Evolutionary conservation across 2,329 filamentous ascomycete genomes (phyloP), one percentile per base, ranked within the genome.

Genomic region (Fusarium nanum): DNA sequence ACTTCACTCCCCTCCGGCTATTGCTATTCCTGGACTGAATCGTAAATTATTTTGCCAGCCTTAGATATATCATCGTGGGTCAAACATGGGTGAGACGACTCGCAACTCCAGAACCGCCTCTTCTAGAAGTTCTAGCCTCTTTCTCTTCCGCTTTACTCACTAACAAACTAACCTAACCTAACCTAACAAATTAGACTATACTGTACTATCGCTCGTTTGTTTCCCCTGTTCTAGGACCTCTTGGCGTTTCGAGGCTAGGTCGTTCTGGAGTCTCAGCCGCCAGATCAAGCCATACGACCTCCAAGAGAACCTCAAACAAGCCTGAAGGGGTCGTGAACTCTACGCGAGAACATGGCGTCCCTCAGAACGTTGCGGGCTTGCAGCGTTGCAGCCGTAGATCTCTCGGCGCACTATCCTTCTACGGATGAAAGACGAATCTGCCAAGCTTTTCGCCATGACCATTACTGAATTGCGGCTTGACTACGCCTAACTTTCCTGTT

Each of bases 221-320:
- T 40, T 64, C 66, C 60, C 55, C 54, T 56, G 28, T 53, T 42
- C 13, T 28, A 16, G 47, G 32, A 60, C 22, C 20, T 50, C 66
- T 70, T 69, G 55, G 66, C 67, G 47, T 62, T 67, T 56, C 56
- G 61, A 69, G 66, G 66, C 67, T 60, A 45, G 49, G 46, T 67
- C 37, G 37, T 48, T 69, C 61, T 61, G 16, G 46, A 55, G 60
- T 44, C 55, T 52, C 62, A 67, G 66, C 66, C 49, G 46, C 61
- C 61, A 56, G 49, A 50, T 61, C 40, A 41, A 41, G 34, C 48
- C 23, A 52, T 30, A 28, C 22, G 25, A 37, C 18, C 13, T 30
- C 44, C 27, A 46, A 16, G 53, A 56, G 47, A 41, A 56, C 48
- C 50, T 62, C 60, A 63, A 70, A 56, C 67, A 67, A 53, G 37